Conservation (phyloP, 2,329 filamentous ascomycete species). For the Colletotrichum chlorophyti region DNA sequence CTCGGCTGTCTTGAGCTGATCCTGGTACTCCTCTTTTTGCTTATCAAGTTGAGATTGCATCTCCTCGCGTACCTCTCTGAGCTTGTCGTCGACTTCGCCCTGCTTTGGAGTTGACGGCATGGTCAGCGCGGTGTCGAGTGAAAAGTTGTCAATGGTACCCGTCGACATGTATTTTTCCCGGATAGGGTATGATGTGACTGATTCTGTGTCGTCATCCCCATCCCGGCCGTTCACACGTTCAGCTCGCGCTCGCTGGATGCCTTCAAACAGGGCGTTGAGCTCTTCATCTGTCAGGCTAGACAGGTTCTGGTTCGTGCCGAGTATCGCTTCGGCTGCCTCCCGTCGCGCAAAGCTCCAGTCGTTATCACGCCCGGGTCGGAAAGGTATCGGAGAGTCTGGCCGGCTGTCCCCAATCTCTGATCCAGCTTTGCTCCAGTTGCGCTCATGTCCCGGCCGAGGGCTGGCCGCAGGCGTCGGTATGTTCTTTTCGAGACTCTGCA, state of each 20-base stretch:
- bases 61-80: constrained; percentile 79
- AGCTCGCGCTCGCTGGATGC: constrained; percentile 87
- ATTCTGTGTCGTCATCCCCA: constrained; percentile 89
- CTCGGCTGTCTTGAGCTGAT: constrained; percentile 78
- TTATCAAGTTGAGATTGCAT: constrained; percentile 84
- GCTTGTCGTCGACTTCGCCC: constrained; percentile 75
- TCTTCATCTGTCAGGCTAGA: constrained; percentile 91
- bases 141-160: constrained; percentile 94
- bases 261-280: constrained; percentile 90
- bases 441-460: constrained; percentile 72
- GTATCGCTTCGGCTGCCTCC: constrained; percentile 89
- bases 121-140: constrained; percentile 90
- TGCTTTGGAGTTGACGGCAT: constrained; percentile 91
- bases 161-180: constrained; percentile 96
- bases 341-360: constrained; percentile 95
- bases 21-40: constrained; percentile 83
- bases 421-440: constrained; percentile 77
- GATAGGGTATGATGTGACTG: constrained; percentile 83
- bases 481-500: constrained; percentile 62
- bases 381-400: constrained; percentile 79
- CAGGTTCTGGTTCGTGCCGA: constrained; percentile 92
- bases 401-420: constrained; percentile 83
- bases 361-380: constrained; percentile 75
- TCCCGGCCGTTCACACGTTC: constrained; percentile 75
- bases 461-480: constrained; percentile 69